These are phyloP conservation scores for Spinacia oleracea DNA, from an alignment of 179 eudicot species.

Conservation along the genomic window DNA sequence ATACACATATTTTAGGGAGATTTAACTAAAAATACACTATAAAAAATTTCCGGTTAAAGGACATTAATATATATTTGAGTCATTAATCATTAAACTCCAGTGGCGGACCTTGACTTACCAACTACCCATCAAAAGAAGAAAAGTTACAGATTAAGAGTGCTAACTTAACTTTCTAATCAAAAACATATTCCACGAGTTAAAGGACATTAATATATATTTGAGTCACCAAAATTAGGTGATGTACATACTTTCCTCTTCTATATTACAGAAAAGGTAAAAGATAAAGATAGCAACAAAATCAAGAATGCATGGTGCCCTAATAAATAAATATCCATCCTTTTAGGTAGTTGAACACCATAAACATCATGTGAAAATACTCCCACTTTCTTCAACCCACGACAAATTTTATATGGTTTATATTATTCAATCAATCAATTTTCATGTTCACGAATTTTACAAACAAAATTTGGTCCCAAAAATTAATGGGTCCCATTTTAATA, in stretches of 20 bases:
- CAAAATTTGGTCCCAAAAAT: neutral
- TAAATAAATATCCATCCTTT: neutral
- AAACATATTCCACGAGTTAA: neutral
- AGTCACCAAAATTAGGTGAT: neutral
- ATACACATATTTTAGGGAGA: no score
- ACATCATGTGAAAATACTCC: conserved; percentile 27
- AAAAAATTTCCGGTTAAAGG: no score
- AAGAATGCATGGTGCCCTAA: conserved; percentile 16
- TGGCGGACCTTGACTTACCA: no score
- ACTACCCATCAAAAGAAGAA: no score
- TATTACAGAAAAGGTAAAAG: neutral
- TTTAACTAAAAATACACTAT: no score
- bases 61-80: no score
- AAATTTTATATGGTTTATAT: conserved; percentile 7
- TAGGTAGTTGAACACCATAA: conserved; percentile 27
- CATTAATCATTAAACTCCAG: no score
- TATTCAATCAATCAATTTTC: conserved; percentile 14
- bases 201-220: neutral
- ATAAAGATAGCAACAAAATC: no score
- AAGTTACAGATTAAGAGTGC: no score
- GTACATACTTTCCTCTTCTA: neutral
- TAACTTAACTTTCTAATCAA: neutral
- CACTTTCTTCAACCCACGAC: neutral
- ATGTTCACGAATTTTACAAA: neutral
- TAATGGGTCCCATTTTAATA: neutral